Evolutionary conservation across 805 yeast genomes (phyloP).

Genomic region (Wickerhamomyces subpelliculosus): DNA sequence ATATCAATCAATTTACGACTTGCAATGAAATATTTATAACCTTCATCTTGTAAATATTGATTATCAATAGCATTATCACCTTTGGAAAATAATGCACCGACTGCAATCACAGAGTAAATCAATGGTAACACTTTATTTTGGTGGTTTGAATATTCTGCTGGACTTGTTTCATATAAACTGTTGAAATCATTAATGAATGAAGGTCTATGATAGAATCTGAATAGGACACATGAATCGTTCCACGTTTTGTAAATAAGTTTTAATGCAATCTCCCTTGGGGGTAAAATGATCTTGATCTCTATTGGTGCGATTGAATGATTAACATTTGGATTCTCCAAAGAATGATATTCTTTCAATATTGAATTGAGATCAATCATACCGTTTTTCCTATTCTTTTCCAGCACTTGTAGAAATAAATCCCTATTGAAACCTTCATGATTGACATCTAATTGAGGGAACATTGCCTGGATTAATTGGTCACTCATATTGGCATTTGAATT

Average conservation of each 20-base stretch:
- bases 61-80: constrained; percentile 24
- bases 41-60: constrained; percentile 46
- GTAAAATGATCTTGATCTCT: constrained; percentile 54
- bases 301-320: constrained; percentile 26
- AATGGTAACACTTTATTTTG: constrained; percentile 78
- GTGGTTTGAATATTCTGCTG: constrained; percentile 64
- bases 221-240: constrained; percentile 79
- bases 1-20: constrained; percentile 76
- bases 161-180: constrained; percentile 70
- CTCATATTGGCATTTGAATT: constrained; percentile 1
- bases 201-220: constrained; percentile 84
- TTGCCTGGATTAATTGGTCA: constrained; percentile 4
- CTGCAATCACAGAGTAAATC: constrained; percentile 78
- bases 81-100: constrained; percentile 69
- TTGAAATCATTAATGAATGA: constrained; percentile 71
- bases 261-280: constrained; percentile 69
- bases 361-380: constrained; percentile 15
- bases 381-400: constrained; percentile 11
- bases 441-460: constrained; percentile 15
- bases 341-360: constrained; percentile 10
- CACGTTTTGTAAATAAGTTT: constrained; percentile 72
- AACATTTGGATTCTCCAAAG: constrained; percentile 6
- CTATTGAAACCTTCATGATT: constrained; percentile 10
- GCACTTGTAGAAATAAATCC: constrained; percentile 10
- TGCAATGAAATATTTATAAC: constrained; percentile 71